Evolutionary conservation across 306 rosid species (phyloP).

Genomic region (apple (Malus domestica)): ASM211411v1 NC_041805.1:12776001-12776500

Average conservation of each 20-base stretch:
- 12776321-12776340: constrained; percentile 8
- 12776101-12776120: constrained; percentile 38
- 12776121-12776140: constrained; percentile 27
- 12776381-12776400: too few species aligned
- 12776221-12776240: constrained; percentile 32
- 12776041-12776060: constrained; percentile 58
- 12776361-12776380: constrained; percentile 1
- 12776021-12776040: constrained; percentile 72
- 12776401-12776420: too few species aligned
- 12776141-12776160: constrained; percentile 66
- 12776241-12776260: constrained; percentile 47
- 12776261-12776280: constrained; percentile 16
- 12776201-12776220: constrained; percentile 13
- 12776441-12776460: too few species aligned
- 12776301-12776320: constrained; percentile 22
- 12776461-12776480: too few species aligned
- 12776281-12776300: constrained; percentile 33
- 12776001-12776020: constrained; percentile 63
- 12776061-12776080: constrained; percentile 63
- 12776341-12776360: constrained; percentile 12
- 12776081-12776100: constrained; percentile 46
- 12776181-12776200: constrained; percentile 44
- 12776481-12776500: constrained; percentile 24
- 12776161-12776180: constrained; percentile 91
- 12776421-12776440: too few species aligned